Evolutionary conservation across 2,329 filamentous ascomycete genomes (phyloP).

Genomic region (Zasmidium citrigriseum): DNA sequence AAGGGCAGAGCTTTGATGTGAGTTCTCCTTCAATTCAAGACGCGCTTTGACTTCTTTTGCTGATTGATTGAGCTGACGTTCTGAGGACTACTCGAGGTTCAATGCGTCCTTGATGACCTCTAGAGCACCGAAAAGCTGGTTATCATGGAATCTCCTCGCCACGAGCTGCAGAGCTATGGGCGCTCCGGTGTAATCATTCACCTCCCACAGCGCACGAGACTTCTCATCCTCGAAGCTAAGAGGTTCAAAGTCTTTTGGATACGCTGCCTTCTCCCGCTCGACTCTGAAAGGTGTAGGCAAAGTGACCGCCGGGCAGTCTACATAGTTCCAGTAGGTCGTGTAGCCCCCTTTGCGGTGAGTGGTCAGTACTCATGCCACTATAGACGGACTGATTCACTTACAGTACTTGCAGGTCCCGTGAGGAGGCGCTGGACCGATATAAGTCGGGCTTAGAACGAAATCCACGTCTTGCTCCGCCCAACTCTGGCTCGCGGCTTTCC

Average conservation of each 20-base stretch:
- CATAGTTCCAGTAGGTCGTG: constrained; percentile 20
- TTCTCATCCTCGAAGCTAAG: constrained; percentile 14
- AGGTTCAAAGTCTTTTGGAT: constrained; percentile 9
- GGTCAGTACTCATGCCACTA: too few relatives aligned
- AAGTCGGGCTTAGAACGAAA: constrained; percentile 17
- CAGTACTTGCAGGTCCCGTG: constrained; percentile 20
- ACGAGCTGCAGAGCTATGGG: constrained; percentile 20
- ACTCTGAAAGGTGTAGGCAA: constrained; percentile 18
- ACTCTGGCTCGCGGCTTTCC: constrained; percentile 13
- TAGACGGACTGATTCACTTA: too few relatives aligned
- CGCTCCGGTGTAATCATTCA: constrained; percentile 14
- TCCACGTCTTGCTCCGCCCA: constrained; percentile 20
- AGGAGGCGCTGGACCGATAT: constrained; percentile 15
- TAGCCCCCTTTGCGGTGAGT: too few relatives aligned
- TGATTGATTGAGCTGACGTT: too few relatives aligned
- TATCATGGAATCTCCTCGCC: constrained; percentile 17
- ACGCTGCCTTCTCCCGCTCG: neutral
- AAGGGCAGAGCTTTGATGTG: too few relatives aligned
- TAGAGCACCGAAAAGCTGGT: constrained; percentile 18
- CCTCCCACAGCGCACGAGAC: constrained; percentile 18
- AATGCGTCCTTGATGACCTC: constrained; percentile 14
- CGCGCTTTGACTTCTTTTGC: too few relatives aligned
- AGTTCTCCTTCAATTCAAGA: too few relatives aligned
- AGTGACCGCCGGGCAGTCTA: constrained; percentile 19
- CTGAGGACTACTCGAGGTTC: too few relatives aligned